Percentiles rank a stretch among this genome's conserved stretches.
phyloP scores from a whole-genome alignment of 2,329 filamentous ascomycete species.

The Nemania sp. region DNA sequence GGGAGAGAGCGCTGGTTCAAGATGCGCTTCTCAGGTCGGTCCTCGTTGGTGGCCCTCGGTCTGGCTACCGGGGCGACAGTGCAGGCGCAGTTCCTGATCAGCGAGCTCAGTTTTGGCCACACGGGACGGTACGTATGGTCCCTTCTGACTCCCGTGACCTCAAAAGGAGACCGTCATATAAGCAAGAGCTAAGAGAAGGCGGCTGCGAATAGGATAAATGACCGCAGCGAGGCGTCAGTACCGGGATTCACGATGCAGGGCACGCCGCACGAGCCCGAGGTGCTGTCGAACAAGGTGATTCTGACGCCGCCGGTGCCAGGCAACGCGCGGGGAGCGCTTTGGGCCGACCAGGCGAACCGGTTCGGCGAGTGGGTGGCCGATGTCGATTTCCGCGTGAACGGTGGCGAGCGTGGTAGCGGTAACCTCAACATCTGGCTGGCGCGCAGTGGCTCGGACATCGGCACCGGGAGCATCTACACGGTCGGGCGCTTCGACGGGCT shows the following conservation, averaged over 20 bases:
- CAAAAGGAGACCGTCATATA: no score
- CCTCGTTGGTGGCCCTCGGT: slow-evolving; percentile 45
- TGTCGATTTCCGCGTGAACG: slow-evolving; percentile 84
- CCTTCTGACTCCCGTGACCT: no score
- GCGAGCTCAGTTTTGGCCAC: slow-evolving; percentile 78
- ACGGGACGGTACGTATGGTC: slow-evolving; percentile 56
- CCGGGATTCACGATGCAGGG: slow-evolving; percentile 60
- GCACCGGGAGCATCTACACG: slow-evolving; percentile 80
- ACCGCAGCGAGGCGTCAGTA: slow-evolving; percentile 55
- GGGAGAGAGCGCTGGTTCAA: slow-evolving; percentile 29
- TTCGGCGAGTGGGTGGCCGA: slow-evolving; percentile 78
- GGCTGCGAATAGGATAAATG: slow-evolving; percentile 61
- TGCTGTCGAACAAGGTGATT: slow-evolving; percentile 87
- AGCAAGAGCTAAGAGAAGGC: no score
- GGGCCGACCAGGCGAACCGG: slow-evolving; percentile 68
- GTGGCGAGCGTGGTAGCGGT: slow-evolving; percentile 81
- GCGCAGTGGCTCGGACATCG: slow-evolving; percentile 66
- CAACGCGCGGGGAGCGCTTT: slow-evolving; percentile 80
- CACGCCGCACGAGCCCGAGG: slow-evolving; percentile 58
- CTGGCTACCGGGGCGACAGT: slow-evolving; percentile 50
- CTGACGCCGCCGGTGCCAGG: slow-evolving; percentile 88
- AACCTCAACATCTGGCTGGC: slow-evolving; percentile 95
- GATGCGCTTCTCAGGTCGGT: slow-evolving; percentile 48
- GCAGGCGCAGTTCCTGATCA: slow-evolving; percentile 68
- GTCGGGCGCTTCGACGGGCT: slow-evolving; percentile 87